Evolutionary conservation across 495 filamentous ascomycete genomes (phyloP).

Genomic region (Monascus purpureus): DNA sequence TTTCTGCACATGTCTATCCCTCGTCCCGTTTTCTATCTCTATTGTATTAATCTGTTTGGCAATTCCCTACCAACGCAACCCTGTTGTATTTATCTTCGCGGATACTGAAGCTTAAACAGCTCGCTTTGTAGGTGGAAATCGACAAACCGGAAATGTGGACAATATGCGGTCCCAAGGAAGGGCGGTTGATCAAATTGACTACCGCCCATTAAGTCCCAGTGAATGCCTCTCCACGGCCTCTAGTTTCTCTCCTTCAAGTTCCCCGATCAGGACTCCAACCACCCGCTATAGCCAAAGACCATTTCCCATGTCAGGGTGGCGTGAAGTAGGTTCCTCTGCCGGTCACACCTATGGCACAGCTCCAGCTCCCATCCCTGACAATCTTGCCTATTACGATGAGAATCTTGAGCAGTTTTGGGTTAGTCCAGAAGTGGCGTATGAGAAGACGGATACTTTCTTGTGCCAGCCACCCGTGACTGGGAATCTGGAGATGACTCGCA

Average conservation of each 20-base stretch:
- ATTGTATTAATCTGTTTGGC: too few species aligned
- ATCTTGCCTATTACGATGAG: conserved; percentile 29
- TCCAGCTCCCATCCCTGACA: conserved; percentile 23
- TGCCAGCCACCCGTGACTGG: conserved; percentile 25
- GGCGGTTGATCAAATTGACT: conserved; percentile 30
- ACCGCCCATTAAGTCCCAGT: conserved; percentile 27
- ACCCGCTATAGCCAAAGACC: conserved; percentile 31
- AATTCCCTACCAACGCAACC: too few species aligned
- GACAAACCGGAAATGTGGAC: conserved; percentile 12
- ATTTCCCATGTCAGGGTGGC: conserved; percentile 29
- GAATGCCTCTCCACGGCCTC: conserved; percentile 34
- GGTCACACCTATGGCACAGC: conserved; percentile 18
- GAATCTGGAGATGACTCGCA: conserved; percentile 25
- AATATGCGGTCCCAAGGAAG: conserved; percentile 30
- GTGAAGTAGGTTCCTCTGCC: conserved; percentile 18
- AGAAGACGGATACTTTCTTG: conserved; percentile 15
- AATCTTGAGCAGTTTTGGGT: conserved; percentile 32
- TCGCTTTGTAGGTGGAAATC: conserved; percentile 11
- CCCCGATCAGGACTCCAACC: conserved; percentile 30
- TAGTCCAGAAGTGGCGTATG: conserved; percentile 24
- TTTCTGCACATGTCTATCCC: too few species aligned
- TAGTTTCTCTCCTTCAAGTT: conserved; percentile 32
- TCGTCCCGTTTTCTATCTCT: too few species aligned
- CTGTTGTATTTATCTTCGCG: too few species aligned
- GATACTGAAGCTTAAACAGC: conserved; percentile 15